Evolutionary conservation across 129 eudicot species (phyloP).

Genomic region (Ambrosia artemisiifolia): DNA sequence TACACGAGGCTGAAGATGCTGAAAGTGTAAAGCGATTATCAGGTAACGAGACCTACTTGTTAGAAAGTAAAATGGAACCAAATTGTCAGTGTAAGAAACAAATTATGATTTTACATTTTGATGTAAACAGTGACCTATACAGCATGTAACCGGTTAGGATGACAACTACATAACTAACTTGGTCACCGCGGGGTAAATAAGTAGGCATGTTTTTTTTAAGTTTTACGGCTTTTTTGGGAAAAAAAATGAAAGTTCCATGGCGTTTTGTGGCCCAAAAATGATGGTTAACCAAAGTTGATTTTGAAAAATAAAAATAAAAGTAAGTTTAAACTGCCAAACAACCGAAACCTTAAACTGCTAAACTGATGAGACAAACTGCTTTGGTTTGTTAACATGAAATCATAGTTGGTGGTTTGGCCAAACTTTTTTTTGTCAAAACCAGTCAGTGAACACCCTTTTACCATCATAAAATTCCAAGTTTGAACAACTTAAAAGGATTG

Average conservation of each 20-base stretch:
- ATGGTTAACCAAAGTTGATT: background rate
- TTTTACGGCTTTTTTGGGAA: no score
- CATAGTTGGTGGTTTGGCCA: no score
- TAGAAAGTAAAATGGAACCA: no score
- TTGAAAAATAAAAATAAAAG: no score
- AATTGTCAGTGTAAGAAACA: background rate
- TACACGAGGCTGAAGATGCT: conserved; percentile 94
- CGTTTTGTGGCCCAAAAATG: background rate
- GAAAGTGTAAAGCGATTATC: conserved; percentile 24
- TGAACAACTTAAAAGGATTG: conserved; percentile 2
- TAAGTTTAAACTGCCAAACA: no score
- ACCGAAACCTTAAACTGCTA: no score
- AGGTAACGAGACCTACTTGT: conserved; percentile 8
- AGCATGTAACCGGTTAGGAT: background rate
- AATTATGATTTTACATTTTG: background rate
- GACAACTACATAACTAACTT: background rate
- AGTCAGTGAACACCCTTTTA: background rate
- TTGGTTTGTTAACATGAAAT: no score
- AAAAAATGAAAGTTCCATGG: background rate
- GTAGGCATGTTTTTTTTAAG: background rate
- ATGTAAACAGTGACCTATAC: no score
- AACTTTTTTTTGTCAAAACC: no score
- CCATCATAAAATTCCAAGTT: background rate
- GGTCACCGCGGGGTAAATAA: background rate
- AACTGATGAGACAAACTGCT: no score